Percentiles rank a stretch among this genome's conserved stretches.
These are phyloP conservation scores for Talaromyces pinophilus DNA, from an alignment of 2,329 filamentous ascomycete genomes.

Conservation along the genomic window DNA sequence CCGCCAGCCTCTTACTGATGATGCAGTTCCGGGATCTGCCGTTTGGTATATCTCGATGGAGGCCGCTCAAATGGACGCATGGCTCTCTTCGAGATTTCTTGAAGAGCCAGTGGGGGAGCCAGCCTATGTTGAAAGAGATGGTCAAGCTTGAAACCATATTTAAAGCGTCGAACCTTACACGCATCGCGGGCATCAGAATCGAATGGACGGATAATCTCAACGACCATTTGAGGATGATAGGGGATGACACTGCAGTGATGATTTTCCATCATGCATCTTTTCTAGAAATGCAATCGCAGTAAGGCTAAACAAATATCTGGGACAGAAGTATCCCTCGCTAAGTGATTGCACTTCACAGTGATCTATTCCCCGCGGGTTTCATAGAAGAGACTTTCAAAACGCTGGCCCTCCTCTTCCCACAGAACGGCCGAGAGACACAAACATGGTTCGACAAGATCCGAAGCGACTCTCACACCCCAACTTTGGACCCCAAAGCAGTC, in stretches of 20 bases:
- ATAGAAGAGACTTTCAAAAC: not conserved
- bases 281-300: not conserved
- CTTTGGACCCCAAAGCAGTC: not conserved
- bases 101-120: not conserved
- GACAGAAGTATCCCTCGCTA: too few relatives aligned
- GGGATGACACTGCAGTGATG: not conserved
- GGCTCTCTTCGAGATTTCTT: not conserved
- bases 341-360: not conserved
- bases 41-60: slow-evolving; percentile 3
- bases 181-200: not conserved
- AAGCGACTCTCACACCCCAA: not conserved
- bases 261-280: slow-evolving; percentile 1
- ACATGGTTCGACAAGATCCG: not conserved
- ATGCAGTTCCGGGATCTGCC: not conserved
- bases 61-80: not conserved
- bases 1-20: not conserved
- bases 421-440: not conserved
- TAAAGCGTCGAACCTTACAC: not conserved
- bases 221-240: not conserved
- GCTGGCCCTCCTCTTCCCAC: not conserved
- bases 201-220: slow-evolving; percentile 8
- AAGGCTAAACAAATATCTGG: not conserved
- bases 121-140: not conserved
- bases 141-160: not conserved
- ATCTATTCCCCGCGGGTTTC: not conserved